Percentiles rank a stretch among this genome's conserved stretches.
phyloP scores from a whole-genome alignment of 352 stramenopile species.

The Phytopythium chamaehyphon region DNA sequence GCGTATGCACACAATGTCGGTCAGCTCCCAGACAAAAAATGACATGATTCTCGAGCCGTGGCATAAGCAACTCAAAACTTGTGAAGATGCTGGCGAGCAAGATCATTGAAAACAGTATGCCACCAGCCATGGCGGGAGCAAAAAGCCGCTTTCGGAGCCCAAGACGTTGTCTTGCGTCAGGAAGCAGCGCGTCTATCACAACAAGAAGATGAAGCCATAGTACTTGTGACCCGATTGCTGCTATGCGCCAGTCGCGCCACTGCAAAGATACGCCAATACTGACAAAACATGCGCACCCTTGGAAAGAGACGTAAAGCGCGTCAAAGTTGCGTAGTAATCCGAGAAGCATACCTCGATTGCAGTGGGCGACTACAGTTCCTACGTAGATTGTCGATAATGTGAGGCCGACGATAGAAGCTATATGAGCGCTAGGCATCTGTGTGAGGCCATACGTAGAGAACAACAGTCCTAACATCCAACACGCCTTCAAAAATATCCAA shows the following conservation, averaged over 20 bases:
- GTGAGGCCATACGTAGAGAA: neutral
- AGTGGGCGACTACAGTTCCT: neutral
- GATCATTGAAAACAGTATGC: neutral
- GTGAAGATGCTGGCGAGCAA: neutral
- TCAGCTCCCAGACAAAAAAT: neutral
- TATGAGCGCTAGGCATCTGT: no score
- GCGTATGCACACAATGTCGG: conserved; percentile 1
- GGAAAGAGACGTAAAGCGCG: conserved; percentile 2
- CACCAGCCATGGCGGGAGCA: neutral
- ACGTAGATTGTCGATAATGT: neutral
- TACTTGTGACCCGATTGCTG: neutral
- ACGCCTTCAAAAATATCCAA: neutral
- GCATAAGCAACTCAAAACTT: neutral
- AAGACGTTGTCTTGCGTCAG: neutral
- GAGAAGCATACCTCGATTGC: neutral
- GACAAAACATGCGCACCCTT: neutral
- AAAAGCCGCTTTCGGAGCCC: neutral
- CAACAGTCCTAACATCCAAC: neutral
- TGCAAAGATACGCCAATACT: neutral
- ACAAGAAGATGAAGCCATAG: neutral
- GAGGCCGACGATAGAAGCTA: neutral
- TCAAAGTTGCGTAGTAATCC: conserved; percentile 2
- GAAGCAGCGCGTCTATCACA: neutral
- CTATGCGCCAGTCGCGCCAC: neutral
- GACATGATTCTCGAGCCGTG: neutral